Evolutionary conservation across 2,329 filamentous ascomycete genomes (phyloP), one percentile per base, ranked within the genome.

Genomic region (Penicillium polonicum): DNA sequence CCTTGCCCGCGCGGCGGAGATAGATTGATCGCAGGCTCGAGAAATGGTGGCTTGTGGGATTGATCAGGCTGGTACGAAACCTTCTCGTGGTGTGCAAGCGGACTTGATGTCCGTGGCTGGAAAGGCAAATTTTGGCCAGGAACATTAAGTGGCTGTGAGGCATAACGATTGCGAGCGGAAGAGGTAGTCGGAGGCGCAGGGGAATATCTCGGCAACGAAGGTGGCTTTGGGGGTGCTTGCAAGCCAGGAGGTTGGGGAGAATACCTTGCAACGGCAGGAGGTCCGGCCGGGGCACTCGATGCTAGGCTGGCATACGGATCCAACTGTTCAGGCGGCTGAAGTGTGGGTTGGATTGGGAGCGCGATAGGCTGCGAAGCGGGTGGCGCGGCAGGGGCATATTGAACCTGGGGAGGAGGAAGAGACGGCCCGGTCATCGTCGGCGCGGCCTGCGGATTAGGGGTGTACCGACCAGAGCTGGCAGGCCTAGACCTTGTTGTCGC

Each of bases 51-150:
- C 31, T 66, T 64, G 15, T 65, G 59, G 21, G 54, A 44, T 27
- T 58, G 57, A n/a, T 68, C 64, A 1, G 68, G 64, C 42, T 71
- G 71, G 50, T 74, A 74, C 7, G 70, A 72, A 33, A 64, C 62
- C 54, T 73, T 76, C 48, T 75, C 73, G 53, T 79, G 82, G 49
- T 82, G 80, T 33, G 85, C 85, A 17, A 88, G 75, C 17, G 85
- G 85, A 69, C 85, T 87, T n/a, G 85, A 87, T 7, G 84, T 87
- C 55, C 85, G 79, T 19, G 85, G 85, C 42, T 85, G 82, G 69
- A 86, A 87, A 4, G 82, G 78, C 59, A 85, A 76, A 15, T 60
- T 59, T 38, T 69, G 67, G 4, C 69, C 62, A 48, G 69, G 66
- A 23, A 68, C 63, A 48, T 59, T 62, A 33, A 70, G 55, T 17